Evolutionary conservation across 2,329 filamentous ascomycete species (phyloP), one percentile per base, ranked within the genome.

Genomic region (Fusarium chuoi): DNA sequence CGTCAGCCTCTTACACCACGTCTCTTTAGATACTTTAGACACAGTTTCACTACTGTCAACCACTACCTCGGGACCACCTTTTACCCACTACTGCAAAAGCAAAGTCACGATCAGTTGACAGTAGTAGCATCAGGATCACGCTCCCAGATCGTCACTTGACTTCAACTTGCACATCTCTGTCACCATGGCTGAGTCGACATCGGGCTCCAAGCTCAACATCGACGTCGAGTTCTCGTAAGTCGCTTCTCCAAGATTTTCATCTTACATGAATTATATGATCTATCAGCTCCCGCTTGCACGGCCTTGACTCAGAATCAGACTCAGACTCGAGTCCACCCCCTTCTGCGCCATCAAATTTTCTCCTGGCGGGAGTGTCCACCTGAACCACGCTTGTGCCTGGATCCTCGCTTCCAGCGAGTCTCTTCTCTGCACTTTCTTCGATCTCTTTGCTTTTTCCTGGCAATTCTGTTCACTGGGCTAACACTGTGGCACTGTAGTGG

Each of bases 201-300:
- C 65, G 57, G 44, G 60, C 78, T 74, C 81, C 39, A 81, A 81
- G 15, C 83, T 94, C 56, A 81, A 87, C 28, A 87, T 96, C 74
- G 89, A 88, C 10, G 90, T 96, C 35, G 94, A 96, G 81, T 96
- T 96, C 78, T 87, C 84, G 85, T 86, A 80, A 80, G 85, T 82
- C 51, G 51, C 64, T 71, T 74, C 70, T 65, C 41, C 49, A 55
- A 54, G 26, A 68, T 62, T 36, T 60, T 58, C 70, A 57, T 62
- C 58, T 57, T 41, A 44, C 30, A 42, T 70, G 68, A 68, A 45
- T 78, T 68, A 76, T 78, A 46, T 78, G 77, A 78, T 76, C 61
- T 75, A 51, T 78, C 77, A 78, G 45, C 59, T 68, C 60, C 48
- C 54, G 38, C 62, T 60, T 65, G 59, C 70, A 51, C 70, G 54